Evolutionary conservation across 129 eudicot species (phyloP).

Genomic region (Tagetes erecta): DNA sequence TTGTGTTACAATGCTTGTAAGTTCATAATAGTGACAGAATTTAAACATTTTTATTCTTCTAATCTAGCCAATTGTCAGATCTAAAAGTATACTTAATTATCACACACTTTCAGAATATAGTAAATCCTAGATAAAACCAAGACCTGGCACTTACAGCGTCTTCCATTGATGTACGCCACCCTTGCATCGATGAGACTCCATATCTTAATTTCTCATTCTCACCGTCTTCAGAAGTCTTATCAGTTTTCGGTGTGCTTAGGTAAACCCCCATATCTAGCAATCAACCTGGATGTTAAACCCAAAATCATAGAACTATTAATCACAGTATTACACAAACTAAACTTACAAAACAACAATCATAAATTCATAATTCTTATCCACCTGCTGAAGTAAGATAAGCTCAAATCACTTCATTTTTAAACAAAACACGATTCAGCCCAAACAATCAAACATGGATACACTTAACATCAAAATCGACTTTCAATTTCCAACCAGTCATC

Average conservation of each 20-base stretch:
- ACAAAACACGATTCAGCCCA: not conserved
- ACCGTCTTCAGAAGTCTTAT: slow-evolving; percentile 77
- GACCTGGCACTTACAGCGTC: slow-evolving; percentile 67
- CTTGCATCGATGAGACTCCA: slow-evolving; percentile 92
- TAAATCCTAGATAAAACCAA: slow-evolving; percentile 1
- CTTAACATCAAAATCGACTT: not conserved
- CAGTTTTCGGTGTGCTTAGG: slow-evolving; percentile 76
- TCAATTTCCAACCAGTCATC: slow-evolving; percentile 6
- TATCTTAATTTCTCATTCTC: slow-evolving; percentile 65
- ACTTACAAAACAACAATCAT: not conserved
- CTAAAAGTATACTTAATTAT: not conserved
- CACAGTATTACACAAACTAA: not conserved
- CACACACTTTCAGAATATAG: slow-evolving; percentile 3
- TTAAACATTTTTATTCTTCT: not conserved
- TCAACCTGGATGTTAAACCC: slow-evolving; percentile 25
- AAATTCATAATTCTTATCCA: not conserved
- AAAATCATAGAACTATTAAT: slow-evolving; percentile 8
- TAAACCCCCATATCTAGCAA: slow-evolving; percentile 68
- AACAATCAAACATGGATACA: not conserved
- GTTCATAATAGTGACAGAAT: not conserved
- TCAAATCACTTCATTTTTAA: slow-evolving; percentile 18
- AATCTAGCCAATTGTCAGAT: not conserved
- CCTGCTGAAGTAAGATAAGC: slow-evolving; percentile 1
- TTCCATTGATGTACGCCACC: slow-evolving; percentile 94
- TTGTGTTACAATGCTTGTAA: not conserved